These are phyloP conservation scores for Penicillium sp. DNA, from an alignment of 2,329 filamentous ascomycete species.

Conservation along the genomic window DNA sequence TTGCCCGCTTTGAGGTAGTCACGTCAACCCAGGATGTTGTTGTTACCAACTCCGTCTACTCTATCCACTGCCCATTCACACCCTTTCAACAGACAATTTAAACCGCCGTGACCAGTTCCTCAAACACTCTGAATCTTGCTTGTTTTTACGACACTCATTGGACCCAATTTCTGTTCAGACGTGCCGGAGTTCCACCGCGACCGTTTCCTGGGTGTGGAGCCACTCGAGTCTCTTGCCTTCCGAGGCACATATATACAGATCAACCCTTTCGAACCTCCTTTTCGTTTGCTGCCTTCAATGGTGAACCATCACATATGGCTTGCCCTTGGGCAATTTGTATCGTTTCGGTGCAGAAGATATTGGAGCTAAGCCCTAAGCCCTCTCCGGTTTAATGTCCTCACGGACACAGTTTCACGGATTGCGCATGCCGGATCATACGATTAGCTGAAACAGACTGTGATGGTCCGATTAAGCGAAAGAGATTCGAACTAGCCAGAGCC, in stretches of 20 bases:
- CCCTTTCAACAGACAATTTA: neutral
- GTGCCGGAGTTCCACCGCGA: constrained; percentile 7
- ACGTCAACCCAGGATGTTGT: neutral
- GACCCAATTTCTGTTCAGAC: constrained; percentile 16
- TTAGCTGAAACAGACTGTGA: constrained; percentile 51
- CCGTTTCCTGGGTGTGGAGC: constrained; percentile 22
- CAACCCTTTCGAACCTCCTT: constrained; percentile 77
- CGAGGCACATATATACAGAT: constrained; percentile 55
- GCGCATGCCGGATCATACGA: constrained; percentile 68
- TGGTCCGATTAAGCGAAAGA: constrained; percentile 36
- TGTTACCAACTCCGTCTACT: constrained; percentile 4
- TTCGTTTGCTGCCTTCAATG: constrained; percentile 53
- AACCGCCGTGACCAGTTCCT: constrained; percentile 1
- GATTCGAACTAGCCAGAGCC: constrained; percentile 47
- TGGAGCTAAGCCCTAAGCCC: constrained; percentile 97
- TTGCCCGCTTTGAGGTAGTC: neutral
- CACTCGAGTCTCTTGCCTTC: constrained; percentile 39
- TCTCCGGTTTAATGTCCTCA: constrained; percentile 59
- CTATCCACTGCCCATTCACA: constrained; percentile 10
- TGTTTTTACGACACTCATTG: constrained; percentile 10
- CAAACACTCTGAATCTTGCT: constrained; percentile 5
- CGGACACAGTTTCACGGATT: constrained; percentile 62
- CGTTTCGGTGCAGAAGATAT: constrained; percentile 59
- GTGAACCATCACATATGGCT: constrained; percentile 33
- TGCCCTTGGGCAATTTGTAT: constrained; percentile 36